Evolutionary conservation across 1,284 basidiomycete genomes (phyloP).

Genomic region (Sphagnurus paluster): DNA sequence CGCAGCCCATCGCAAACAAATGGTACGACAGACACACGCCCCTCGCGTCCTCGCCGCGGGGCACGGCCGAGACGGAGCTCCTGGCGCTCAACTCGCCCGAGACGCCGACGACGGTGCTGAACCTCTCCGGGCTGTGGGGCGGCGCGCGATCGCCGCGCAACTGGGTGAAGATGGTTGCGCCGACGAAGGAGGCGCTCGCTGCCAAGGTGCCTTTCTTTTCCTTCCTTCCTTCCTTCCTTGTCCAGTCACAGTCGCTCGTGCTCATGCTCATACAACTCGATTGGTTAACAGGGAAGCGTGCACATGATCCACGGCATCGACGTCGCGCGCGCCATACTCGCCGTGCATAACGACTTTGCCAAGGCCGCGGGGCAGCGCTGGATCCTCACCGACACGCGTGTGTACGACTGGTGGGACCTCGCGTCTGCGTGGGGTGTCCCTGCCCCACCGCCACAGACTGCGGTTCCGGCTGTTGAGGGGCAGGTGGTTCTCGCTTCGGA

Average conservation of each 20-base stretch:
- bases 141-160: conserved; percentile 46
- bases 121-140: conserved; percentile 68
- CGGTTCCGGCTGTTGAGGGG: too few relatives aligned
- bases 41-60: conserved; percentile 42
- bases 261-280: not conserved
- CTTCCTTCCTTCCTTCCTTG: not conserved
- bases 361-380: conserved; percentile 51
- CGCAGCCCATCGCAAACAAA: conserved; percentile 18
- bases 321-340: conserved; percentile 57
- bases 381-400: conserved; percentile 57
- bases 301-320: conserved; percentile 63
- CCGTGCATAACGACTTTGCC: conserved; percentile 44
- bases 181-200: conserved; percentile 52
- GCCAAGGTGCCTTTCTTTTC: conserved; percentile 35
- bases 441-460: not conserved
- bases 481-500: not conserved
- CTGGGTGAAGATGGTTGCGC: conserved; percentile 52
- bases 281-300: conserved; percentile 45
- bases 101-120: conserved; percentile 52
- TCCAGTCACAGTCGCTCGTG: not conserved
- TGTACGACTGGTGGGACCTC: conserved; percentile 72
- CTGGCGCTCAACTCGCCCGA: conserved; percentile 40
- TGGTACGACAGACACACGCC: conserved; percentile 58
- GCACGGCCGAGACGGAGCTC: conserved; percentile 54
- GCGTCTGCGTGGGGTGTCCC: conserved; percentile 50